Evolutionary conservation across 768 basidiomycete genomes (phyloP).

Genomic region (Dioszegia hungarica): DNA sequence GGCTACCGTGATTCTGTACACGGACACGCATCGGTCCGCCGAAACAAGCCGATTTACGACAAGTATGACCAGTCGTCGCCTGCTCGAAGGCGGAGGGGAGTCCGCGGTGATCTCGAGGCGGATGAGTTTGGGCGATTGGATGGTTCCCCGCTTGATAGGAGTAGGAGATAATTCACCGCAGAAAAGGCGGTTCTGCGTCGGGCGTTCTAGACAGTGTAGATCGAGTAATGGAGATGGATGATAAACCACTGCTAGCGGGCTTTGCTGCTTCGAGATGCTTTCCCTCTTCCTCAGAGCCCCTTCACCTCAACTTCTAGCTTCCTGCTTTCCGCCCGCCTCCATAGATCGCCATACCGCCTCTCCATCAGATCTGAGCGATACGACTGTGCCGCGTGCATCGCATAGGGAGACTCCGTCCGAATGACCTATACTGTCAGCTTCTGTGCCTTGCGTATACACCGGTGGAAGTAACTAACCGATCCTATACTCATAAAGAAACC

Average conservation of each 20-base stretch:
- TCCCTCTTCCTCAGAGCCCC: slow-evolving; percentile 4
- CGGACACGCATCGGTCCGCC: too few species aligned
- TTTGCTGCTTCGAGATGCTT: not conserved
- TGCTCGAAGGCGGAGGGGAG: not conserved
- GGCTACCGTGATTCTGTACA: too few species aligned
- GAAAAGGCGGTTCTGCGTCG: too few species aligned
- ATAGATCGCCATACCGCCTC: slow-evolving; percentile 7
- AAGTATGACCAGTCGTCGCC: not conserved
- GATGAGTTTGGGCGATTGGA: slow-evolving; percentile 6
- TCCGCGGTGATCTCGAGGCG: not conserved
- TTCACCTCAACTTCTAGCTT: slow-evolving; percentile 21
- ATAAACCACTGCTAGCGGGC: not conserved
- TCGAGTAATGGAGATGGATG: not conserved
- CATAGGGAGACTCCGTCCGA: slow-evolving; percentile 61
- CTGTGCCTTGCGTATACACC: too few species aligned
- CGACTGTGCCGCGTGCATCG: slow-evolving; percentile 15
- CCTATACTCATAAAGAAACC: slow-evolving; percentile 94
- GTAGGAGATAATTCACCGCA: not conserved
- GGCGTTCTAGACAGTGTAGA: too few species aligned
- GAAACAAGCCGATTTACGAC: too few species aligned
- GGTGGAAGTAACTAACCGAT: slow-evolving; percentile 62
- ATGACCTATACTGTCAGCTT: too few species aligned
- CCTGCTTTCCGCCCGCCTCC: not conserved
- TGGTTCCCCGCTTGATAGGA: not conserved
- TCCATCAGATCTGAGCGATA: not conserved